Conservation (phyloP, 495 filamentous ascomycete species). For the Lophiotrema nucula region DNA sequence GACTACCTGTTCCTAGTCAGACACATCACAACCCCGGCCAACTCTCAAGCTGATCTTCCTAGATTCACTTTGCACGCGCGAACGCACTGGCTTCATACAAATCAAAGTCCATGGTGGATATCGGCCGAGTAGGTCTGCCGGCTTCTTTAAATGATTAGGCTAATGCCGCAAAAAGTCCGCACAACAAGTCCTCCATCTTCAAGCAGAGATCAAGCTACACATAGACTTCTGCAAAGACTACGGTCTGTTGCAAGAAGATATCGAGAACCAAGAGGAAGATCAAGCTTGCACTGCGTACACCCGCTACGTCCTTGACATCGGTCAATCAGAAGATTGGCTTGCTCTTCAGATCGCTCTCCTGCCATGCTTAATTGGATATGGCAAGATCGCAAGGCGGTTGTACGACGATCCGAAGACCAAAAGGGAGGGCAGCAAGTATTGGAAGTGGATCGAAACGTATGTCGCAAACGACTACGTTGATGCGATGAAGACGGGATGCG, state of each 20-base stretch:
- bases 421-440: conserved; percentile 72
- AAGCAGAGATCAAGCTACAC: conserved; percentile 77
- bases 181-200: conserved; percentile 68
- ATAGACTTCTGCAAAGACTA: conserved; percentile 76
- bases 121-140: conserved; percentile 52
- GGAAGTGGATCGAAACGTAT: conserved; percentile 88
- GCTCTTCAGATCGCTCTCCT: conserved; percentile 79
- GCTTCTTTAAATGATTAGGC: conserved; percentile 16
- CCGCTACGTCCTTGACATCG: conserved; percentile 81
- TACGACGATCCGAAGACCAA: conserved; percentile 56
- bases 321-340: conserved; percentile 80
- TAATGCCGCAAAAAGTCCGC: conserved; percentile 57
- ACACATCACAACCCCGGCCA: not conserved
- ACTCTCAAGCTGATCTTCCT: conserved; percentile 12
- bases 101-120: conserved; percentile 67
- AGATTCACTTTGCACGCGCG: conserved; percentile 84
- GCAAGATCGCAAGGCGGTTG: conserved; percentile 67
- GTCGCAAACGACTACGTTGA: conserved; percentile 71
- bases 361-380: conserved; percentile 85
- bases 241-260: conserved; percentile 71
- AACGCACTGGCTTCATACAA: conserved; percentile 85
- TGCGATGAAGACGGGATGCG: conserved; percentile 60
- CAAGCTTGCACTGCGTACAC: conserved; percentile 75
- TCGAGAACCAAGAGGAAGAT: conserved; percentile 69
- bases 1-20: conserved; percentile 83